Base-by-base conservation (phyloP, 164 flowering plant genomes). In the Kalanchoe fedtschenkoi region DNA sequence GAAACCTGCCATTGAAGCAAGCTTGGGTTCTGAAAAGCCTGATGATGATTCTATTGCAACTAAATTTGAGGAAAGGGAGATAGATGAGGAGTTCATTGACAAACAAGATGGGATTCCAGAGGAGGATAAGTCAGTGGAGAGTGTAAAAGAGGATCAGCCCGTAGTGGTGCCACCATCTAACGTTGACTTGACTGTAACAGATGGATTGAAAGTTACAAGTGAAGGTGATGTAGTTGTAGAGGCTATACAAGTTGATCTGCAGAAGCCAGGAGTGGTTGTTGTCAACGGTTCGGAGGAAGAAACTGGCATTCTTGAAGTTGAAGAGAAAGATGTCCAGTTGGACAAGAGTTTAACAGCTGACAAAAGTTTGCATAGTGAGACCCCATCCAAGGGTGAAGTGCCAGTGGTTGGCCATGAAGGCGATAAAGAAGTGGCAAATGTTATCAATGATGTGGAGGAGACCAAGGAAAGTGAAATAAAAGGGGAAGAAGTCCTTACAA, bases 61-160 rank as follows among this genome's bases (percentile, higher is more conserved):
- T 47, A 14, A 58, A 58, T 19, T 9, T 17, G 37, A 33, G 61
- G 41, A n/a, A 30, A 59, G 70, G 58, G 62, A 1, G 22, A 44
- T 11, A 1, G 37, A 8, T 32, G 37, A 58, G 24, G 42, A 58
- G 61, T 14, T 24, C 15, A 34, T 39, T 58, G 24, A 21, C 15
- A 24, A 11, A 8, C 22, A 58, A 22, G 17, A 33, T 58, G 41
- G 34, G 29, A 11, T 19, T 58, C 13, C 15, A 7, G n/a, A 58
- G 28, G 41, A 58, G 24, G 61, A 32, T 58, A 29, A 11, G 17
- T 51, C 56, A 28, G 33, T 10, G 17, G 32, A 51, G 56, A 26
- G 26, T 26, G 56, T 6, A 14, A 51, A 51, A 51, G 56, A 24
- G 56, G 56, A 51, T 11, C 16, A 51, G 16, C 14, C 17, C 30